Conservation (phyloP, 2,329 filamentous ascomycete genomes). For the Beauveria caledonica region DNA sequence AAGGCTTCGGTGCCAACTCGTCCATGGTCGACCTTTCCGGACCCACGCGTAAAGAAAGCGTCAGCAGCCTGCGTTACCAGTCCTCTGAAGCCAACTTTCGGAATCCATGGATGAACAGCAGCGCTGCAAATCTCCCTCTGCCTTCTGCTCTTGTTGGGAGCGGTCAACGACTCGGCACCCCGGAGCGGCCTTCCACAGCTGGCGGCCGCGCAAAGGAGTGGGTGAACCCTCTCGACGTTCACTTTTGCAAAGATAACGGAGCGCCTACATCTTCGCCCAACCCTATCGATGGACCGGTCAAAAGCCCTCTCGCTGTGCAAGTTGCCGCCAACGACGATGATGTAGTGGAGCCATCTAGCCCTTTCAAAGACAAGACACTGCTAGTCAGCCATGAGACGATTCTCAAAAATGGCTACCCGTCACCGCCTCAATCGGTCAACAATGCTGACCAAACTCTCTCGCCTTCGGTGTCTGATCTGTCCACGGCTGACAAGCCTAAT, state of each 20-base stretch:
- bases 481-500: background rate
- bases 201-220: constrained; percentile 30
- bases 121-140: constrained; percentile 27
- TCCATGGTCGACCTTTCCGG: constrained; percentile 38
- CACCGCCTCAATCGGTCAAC: constrained; percentile 29
- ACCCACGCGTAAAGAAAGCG: constrained; percentile 20
- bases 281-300: constrained; percentile 20
- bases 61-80: constrained; percentile 23
- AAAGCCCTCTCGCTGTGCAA: constrained; percentile 33
- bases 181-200: constrained; percentile 27
- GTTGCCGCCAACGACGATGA: constrained; percentile 17
- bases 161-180: constrained; percentile 23
- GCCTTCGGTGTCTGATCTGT: constrained; percentile 11
- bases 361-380: background rate
- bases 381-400: background rate
- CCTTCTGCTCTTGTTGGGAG: constrained; percentile 25
- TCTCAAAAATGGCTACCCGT: constrained; percentile 25
- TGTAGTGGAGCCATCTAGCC: constrained; percentile 15
- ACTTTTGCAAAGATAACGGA: constrained; percentile 28
- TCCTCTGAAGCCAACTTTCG: constrained; percentile 33
- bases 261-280: constrained; percentile 16
- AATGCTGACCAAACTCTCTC: constrained; percentile 18
- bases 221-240: constrained; percentile 41
- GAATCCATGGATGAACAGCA: constrained; percentile 27
- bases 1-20: constrained; percentile 27